Percentiles rank a stretch among this genome's conserved stretches.
phyloP scores from a whole-genome alignment of 139 green algal genomes.

The Limnomonas spitsbergensis region DNA sequence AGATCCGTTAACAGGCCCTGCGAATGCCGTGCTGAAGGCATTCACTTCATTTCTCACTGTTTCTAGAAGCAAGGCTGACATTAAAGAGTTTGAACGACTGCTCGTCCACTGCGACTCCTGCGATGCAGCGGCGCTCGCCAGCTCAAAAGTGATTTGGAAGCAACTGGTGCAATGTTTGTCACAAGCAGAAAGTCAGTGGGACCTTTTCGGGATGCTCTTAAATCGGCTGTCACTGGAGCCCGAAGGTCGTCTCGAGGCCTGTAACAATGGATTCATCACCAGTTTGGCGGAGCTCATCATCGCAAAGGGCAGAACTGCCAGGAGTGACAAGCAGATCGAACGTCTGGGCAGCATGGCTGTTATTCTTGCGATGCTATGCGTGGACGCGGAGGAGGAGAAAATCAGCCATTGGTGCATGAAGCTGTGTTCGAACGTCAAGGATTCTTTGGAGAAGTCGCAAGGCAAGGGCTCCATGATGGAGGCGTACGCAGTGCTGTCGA shows the following conservation, averaged over 20 bases:
- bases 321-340: not conserved
- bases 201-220: not conserved
- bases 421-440: not conserved
- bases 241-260: not conserved
- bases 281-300: not conserved
- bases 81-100: slow-evolving; percentile 1
- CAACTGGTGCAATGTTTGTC: not conserved
- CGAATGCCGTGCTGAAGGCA: not conserved
- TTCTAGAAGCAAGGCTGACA: not conserved
- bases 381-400: not conserved
- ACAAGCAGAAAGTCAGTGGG: not conserved
- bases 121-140: not conserved
- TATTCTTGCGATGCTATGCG: not conserved
- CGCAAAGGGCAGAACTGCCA: not conserved
- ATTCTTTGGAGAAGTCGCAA: not conserved
- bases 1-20: too few species aligned
- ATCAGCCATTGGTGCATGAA: not conserved
- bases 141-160: not conserved
- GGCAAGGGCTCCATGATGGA: not conserved
- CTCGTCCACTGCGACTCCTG: not conserved
- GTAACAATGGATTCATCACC: not conserved
- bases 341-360: not conserved
- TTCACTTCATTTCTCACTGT: not conserved
- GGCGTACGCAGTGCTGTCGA: not conserved
- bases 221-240: not conserved